These are phyloP conservation scores for Colletotrichum falcatum DNA, from an alignment of 2,329 filamentous ascomycete genomes.

Conservation along the genomic window DNA sequence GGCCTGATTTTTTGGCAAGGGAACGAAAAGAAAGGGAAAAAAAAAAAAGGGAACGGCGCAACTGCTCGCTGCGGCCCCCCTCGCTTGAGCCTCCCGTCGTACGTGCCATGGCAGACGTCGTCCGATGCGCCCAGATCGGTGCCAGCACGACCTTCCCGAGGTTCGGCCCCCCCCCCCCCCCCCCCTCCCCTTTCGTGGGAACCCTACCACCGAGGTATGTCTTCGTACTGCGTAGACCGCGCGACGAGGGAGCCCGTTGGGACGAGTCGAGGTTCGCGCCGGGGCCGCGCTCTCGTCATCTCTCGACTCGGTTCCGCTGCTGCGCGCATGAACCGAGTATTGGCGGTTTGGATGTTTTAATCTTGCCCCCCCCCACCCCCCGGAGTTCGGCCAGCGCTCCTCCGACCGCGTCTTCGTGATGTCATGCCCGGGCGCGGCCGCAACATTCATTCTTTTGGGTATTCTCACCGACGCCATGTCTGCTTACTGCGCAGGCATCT, in stretches of 20 bases:
- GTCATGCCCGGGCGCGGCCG: constrained; percentile 1
- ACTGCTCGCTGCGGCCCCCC: neutral
- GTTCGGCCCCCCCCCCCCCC: too few species aligned
- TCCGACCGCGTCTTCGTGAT: neutral
- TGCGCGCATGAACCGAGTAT: neutral
- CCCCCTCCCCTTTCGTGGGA: neutral
- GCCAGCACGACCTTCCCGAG: constrained; percentile 6
- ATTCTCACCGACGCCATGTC: neutral
- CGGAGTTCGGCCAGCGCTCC: neutral
- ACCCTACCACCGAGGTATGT: too few species aligned
- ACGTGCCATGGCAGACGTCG: constrained; percentile 19
- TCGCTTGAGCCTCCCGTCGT: neutral
- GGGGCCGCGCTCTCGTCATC: neutral
- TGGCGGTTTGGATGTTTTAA: neutral
- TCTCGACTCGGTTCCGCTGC: neutral
- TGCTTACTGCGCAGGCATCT: neutral
- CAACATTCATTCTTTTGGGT: neutral
- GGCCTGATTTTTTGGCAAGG: neutral
- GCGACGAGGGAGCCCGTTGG: too few species aligned
- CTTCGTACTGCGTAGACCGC: too few species aligned
- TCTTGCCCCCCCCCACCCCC: neutral
- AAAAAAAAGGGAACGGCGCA: too few species aligned
- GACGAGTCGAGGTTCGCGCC: neutral
- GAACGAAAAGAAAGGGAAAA: too few species aligned
- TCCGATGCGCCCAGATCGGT: constrained; percentile 20